These are phyloP conservation scores for Austroboletus niveus DNA, from an alignment of 1,284 basidiomycete genomes.

Conservation along the genomic window DNA sequence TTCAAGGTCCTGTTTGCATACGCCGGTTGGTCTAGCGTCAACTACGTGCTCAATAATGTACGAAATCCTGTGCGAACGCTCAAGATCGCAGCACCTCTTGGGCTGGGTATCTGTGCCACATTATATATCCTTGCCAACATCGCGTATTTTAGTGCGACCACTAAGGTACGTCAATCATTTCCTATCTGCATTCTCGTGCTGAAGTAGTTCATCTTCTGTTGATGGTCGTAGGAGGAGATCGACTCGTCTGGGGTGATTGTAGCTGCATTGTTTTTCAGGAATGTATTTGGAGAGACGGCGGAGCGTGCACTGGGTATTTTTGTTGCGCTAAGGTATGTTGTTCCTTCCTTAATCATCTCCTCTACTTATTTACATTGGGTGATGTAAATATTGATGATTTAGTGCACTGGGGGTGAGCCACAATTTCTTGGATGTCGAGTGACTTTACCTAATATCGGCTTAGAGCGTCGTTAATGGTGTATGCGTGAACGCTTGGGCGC, in stretches of 20 bases:
- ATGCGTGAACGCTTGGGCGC: conserved; percentile 2
- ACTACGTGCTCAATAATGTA: conserved; percentile 57
- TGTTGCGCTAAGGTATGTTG: conserved; percentile 46
- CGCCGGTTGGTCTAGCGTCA: conserved; percentile 51
- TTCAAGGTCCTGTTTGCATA: conserved; percentile 62
- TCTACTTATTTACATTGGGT: neutral
- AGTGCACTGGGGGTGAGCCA: conserved; percentile 31
- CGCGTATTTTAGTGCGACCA: conserved; percentile 46
- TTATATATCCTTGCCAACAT: conserved; percentile 54
- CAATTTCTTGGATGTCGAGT: neutral
- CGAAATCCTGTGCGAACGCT: conserved; percentile 50
- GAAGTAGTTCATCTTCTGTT: neutral
- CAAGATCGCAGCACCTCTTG: conserved; percentile 54
- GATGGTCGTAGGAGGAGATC: conserved; percentile 38
- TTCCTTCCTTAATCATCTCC: neutral
- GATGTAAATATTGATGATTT: too few relatives aligned
- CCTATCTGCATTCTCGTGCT: too few relatives aligned
- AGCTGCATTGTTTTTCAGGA: conserved; percentile 52
- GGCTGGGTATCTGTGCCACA: conserved; percentile 43
- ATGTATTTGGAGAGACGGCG: conserved; percentile 50
- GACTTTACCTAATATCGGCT: conserved; percentile 3
- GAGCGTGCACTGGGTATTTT: conserved; percentile 50
- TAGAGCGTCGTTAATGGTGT: conserved; percentile 38
- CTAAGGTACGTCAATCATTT: conserved; percentile 8
- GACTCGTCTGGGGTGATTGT: conserved; percentile 45